Evolutionary conservation across 371 early-diverging fungal species (phyloP).

Genomic region (Mucor indicus): DNA sequence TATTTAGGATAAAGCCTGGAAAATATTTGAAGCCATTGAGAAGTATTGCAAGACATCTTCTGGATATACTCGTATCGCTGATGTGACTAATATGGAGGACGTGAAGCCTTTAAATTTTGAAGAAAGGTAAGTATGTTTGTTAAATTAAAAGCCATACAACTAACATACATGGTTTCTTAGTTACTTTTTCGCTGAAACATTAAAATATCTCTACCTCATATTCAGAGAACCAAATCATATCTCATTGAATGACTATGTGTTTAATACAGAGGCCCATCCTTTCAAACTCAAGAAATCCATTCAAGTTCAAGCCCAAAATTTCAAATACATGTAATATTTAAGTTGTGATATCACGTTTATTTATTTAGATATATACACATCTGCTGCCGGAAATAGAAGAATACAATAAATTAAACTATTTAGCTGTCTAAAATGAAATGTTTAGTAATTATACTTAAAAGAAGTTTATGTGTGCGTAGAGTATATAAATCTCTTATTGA

Average conservation of each 20-base stretch:
- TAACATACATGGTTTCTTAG: too few relatives aligned
- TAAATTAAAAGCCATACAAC: too few relatives aligned
- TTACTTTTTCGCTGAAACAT: conserved; percentile 87
- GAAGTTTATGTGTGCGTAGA: too few relatives aligned
- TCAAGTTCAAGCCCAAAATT: conserved; percentile 37
- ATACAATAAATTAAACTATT: too few relatives aligned
- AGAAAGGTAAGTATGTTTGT: too few relatives aligned
- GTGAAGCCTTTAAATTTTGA: conserved; percentile 30
- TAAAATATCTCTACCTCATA: conserved; percentile 89
- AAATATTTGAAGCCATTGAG: conserved; percentile 65
- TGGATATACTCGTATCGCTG: conserved; percentile 63
- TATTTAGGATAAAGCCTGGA: conserved; percentile 62
- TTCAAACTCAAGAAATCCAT: conserved; percentile 38
- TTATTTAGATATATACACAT: too few relatives aligned
- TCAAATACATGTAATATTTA: too few relatives aligned
- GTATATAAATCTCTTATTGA: too few relatives aligned
- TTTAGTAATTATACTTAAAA: too few relatives aligned
- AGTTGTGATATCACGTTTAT: too few relatives aligned
- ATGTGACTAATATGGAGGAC: conserved; percentile 40
- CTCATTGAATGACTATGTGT: conserved; percentile 73
- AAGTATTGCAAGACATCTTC: conserved; percentile 54
- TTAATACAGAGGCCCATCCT: conserved; percentile 79
- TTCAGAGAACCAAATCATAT: conserved; percentile 62
- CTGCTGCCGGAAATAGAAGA: too few relatives aligned
- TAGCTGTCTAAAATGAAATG: too few relatives aligned